Conservation (phyloP, 176 grass and related monocot species). For the Dendrocalamus sinicus region DNA sequence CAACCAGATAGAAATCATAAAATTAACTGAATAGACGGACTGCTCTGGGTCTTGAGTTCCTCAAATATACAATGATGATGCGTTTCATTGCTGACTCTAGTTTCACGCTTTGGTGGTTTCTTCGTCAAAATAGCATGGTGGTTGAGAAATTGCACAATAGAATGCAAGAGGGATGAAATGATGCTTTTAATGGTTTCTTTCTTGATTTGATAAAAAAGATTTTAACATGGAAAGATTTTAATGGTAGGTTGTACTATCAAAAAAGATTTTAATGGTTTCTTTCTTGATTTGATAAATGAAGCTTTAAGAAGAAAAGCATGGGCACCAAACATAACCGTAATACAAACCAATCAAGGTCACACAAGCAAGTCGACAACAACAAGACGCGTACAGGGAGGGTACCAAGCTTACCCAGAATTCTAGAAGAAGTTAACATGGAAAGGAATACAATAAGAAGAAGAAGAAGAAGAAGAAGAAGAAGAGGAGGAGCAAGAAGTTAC, state of each 20-base stretch:
- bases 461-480: background rate
- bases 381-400: background rate
- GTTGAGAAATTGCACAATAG: background rate
- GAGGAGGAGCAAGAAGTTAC: slow-evolving; percentile 51
- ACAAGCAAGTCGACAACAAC: background rate
- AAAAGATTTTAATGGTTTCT: background rate
- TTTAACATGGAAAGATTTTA: too few relatives aligned
- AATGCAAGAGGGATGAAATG: background rate
- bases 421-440: background rate
- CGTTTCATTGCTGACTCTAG: background rate
- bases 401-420: background rate
- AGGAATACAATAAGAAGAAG: background rate
- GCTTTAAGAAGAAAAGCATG: slow-evolving; percentile 19
- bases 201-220: background rate
- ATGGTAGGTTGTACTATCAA: background rate
- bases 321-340: background rate
- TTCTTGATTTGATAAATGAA: slow-evolving; percentile 5
- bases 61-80: background rate
- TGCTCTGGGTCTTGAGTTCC: background rate
- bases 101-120: background rate
- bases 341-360: slow-evolving; percentile 25
- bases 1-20: background rate
- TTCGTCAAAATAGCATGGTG: background rate
- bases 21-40: background rate
- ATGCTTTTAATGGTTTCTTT: background rate